phyloP scores from a whole-genome alignment of 208 protist genomes.

The Leishmania guyanensis region DNA sequence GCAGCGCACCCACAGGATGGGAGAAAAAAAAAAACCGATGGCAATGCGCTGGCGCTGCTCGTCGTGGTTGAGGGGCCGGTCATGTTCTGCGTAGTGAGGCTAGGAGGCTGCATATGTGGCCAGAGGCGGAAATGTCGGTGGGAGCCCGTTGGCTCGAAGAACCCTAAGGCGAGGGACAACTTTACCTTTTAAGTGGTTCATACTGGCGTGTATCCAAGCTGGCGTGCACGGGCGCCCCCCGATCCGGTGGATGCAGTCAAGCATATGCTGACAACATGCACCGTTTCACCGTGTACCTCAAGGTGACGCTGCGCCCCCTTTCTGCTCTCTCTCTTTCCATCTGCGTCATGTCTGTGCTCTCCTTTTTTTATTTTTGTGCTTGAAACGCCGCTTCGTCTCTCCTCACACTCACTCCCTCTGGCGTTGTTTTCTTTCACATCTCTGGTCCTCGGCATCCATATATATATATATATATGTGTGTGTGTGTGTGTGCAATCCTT shows the following conservation, averaged over 20 bases:
- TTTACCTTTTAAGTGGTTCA: neutral
- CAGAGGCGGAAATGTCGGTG: neutral
- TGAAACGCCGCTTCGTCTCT: neutral
- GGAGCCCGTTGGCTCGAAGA: constrained; percentile 9
- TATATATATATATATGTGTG: neutral
- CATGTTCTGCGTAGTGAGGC: too few species aligned
- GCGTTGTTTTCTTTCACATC: neutral
- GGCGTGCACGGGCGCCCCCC: neutral
- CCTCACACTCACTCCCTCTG: neutral
- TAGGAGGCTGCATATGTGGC: too few species aligned
- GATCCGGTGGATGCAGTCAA: neutral
- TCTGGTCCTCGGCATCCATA: neutral
- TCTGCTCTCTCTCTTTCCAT: neutral
- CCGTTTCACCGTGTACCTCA: neutral
- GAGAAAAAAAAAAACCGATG: neutral
- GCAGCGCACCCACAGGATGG: neutral
- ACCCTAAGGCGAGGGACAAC: neutral
- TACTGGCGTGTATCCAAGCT: neutral
- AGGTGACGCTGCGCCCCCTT: neutral
- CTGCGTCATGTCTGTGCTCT: neutral
- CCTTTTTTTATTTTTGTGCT: neutral
- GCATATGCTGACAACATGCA: neutral
- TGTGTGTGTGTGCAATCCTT: neutral
- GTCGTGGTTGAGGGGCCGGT: neutral
- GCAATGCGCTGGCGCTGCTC: neutral